These are phyloP conservation scores for Proliferodiscus dingleyae DNA, from an alignment of 2,329 filamentous ascomycete species.

Conservation along the genomic window DNA sequence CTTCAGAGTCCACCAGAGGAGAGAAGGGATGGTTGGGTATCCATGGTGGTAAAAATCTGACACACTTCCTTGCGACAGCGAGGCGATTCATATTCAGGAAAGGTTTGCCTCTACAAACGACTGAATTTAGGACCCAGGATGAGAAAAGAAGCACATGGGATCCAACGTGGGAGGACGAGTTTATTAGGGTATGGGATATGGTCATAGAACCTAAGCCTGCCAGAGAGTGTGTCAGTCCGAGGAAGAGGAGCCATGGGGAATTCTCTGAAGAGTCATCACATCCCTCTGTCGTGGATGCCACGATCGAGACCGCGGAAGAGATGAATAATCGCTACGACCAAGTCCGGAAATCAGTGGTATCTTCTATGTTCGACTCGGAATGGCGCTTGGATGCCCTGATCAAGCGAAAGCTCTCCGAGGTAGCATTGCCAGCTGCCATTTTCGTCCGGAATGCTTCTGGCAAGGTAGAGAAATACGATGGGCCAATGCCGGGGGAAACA, in stretches of 20 bases:
- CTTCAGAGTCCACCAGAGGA: slow-evolving; percentile 21
- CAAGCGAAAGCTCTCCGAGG: slow-evolving; percentile 60
- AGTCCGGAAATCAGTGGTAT: slow-evolving; percentile 58
- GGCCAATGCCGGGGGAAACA: slow-evolving; percentile 54
- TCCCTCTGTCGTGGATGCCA: slow-evolving; percentile 15
- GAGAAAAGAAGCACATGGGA: slow-evolving; percentile 31
- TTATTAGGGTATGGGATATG: slow-evolving; percentile 81
- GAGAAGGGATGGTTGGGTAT: slow-evolving; percentile 50
- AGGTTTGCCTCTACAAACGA: slow-evolving; percentile 65
- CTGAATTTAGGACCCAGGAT: slow-evolving; percentile 50
- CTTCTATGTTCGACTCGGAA: slow-evolving; percentile 71
- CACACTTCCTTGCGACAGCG: slow-evolving; percentile 75
- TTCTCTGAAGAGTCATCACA: slow-evolving; percentile 30
- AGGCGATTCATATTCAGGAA: slow-evolving; percentile 83
- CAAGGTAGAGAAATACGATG: slow-evolving; percentile 63
- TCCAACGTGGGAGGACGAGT: slow-evolving; percentile 71
- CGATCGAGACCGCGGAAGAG: slow-evolving; percentile 31
- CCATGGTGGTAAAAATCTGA: slow-evolving; percentile 75
- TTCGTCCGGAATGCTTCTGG: slow-evolving; percentile 64
- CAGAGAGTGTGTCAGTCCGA: slow-evolving; percentile 28
- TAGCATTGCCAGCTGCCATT: slow-evolving; percentile 62
- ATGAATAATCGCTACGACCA: slow-evolving; percentile 40
- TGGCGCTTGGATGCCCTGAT: slow-evolving; percentile 69
- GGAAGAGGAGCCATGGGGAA: slow-evolving; percentile 47
- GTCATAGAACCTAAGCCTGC: slow-evolving; percentile 42